These are phyloP conservation scores for Ophiocordyceps camponoti-leonardi DNA, from an alignment of 2,329 filamentous ascomycete genomes.

Conservation along the genomic window DNA sequence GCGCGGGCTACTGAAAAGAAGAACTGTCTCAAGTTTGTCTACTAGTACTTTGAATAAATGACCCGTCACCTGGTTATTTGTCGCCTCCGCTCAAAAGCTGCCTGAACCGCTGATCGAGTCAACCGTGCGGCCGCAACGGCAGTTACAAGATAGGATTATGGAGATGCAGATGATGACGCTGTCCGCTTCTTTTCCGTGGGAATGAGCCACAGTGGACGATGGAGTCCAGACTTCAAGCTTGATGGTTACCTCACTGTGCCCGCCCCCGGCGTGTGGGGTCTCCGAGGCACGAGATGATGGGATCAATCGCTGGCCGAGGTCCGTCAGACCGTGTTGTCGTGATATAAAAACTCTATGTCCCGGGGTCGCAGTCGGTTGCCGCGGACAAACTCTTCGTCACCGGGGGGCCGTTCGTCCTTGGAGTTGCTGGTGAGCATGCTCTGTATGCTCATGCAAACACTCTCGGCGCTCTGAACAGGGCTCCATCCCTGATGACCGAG, in stretches of 20 bases:
- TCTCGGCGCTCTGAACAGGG: constrained; percentile 93
- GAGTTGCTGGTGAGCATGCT: constrained; percentile 95
- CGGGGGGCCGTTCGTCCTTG: constrained; percentile 77
- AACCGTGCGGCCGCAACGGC: background rate
- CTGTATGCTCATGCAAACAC: constrained; percentile 90
- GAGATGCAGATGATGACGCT: too few species aligned
- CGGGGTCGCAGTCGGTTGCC: constrained; percentile 63
- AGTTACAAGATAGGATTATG: background rate
- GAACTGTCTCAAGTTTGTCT: background rate
- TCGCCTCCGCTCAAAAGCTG: background rate
- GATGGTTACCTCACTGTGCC: too few species aligned
- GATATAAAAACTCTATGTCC: constrained; percentile 88
- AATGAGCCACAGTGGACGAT: background rate
- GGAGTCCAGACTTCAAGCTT: background rate
- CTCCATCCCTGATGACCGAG: constrained; percentile 83
- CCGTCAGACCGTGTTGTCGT: constrained; percentile 60
- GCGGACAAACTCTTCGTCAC: constrained; percentile 77
- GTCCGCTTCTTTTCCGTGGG: background rate
- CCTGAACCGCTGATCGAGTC: background rate
- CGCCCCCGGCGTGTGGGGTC: background rate
- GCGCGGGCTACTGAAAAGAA: too few species aligned
- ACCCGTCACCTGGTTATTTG: background rate
- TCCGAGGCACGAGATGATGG: background rate
- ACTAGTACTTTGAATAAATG: background rate
- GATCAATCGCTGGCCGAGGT: background rate